Percentiles rank a stretch among this genome's conserved stretches.
Evolutionary conservation across 2,329 filamentous ascomycete species (phyloP).

Genomic region (Xylaria sp.): DNA sequence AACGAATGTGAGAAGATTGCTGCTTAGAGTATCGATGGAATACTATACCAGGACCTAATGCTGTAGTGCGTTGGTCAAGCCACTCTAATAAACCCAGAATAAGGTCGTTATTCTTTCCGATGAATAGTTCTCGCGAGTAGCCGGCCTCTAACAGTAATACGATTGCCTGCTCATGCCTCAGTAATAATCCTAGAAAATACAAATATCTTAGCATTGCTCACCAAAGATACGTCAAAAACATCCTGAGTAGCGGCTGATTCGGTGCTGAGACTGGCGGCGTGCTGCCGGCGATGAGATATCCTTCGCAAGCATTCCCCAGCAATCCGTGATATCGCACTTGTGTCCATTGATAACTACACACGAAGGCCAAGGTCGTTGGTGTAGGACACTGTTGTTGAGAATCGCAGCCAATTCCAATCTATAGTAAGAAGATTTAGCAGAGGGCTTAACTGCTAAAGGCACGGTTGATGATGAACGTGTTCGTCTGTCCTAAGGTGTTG

Average conservation of each 20-base stretch:
- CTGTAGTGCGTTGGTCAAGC: background rate
- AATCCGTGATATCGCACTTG: background rate
- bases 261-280: background rate
- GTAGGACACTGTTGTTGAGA: background rate
- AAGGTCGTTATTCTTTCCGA: background rate
- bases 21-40: background rate
- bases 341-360: background rate
- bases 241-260: background rate
- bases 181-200: background rate
- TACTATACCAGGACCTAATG: background rate
- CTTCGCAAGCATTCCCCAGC: background rate
- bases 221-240: conserved; percentile 1
- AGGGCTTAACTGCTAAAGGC: background rate
- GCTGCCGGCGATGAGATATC: background rate
- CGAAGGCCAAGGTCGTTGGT: background rate
- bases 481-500: background rate
- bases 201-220: background rate
- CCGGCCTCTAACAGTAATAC: background rate
- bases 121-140: background rate
- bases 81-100: background rate
- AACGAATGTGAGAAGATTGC: background rate
- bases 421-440: background rate
- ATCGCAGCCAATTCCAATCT: too few relatives aligned
- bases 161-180: background rate
- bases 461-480: background rate